Evolutionary conservation across 169 alveolate species (phyloP).

Genomic region (Plasmodium gallinaceum): DNA sequence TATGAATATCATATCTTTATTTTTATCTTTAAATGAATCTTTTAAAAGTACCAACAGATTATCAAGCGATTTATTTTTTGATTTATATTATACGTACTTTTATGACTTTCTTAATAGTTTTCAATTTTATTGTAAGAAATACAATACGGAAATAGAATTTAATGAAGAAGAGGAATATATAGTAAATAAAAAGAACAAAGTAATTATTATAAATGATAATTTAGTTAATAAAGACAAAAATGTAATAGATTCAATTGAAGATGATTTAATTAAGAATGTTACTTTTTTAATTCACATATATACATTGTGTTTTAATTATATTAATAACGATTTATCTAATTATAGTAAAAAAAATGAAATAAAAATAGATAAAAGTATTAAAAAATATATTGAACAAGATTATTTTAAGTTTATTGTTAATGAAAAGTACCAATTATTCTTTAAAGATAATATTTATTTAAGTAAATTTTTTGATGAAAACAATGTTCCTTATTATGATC

Average conservation of each 20-base stretch:
- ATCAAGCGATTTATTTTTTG: constrained; percentile 56
- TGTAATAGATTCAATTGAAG: constrained; percentile 49
- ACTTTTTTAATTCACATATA: constrained; percentile 56
- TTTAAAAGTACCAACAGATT: constrained; percentile 30
- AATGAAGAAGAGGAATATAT: constrained; percentile 49
- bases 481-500: neutral
- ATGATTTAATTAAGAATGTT: constrained; percentile 23
- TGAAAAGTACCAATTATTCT: constrained; percentile 47
- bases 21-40: constrained; percentile 49
- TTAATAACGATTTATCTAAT: constrained; percentile 57
- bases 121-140: constrained; percentile 56
- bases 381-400: constrained; percentile 33
- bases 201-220: constrained; percentile 36
- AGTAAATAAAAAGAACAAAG: constrained; percentile 29
- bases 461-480: constrained; percentile 37
- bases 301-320: constrained; percentile 65
- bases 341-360: constrained; percentile 36
- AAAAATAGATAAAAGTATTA: constrained; percentile 30
- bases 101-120: constrained; percentile 43
- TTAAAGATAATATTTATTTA: constrained; percentile 27
- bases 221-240: constrained; percentile 51
- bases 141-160: constrained; percentile 53
- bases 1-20: constrained; percentile 76
- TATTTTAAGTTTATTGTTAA: constrained; percentile 53
- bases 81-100: constrained; percentile 60